These are phyloP conservation scores for Ensete glaucum DNA, from an alignment of 176 grass and related monocot genomes.

Conservation along the genomic window DNA sequence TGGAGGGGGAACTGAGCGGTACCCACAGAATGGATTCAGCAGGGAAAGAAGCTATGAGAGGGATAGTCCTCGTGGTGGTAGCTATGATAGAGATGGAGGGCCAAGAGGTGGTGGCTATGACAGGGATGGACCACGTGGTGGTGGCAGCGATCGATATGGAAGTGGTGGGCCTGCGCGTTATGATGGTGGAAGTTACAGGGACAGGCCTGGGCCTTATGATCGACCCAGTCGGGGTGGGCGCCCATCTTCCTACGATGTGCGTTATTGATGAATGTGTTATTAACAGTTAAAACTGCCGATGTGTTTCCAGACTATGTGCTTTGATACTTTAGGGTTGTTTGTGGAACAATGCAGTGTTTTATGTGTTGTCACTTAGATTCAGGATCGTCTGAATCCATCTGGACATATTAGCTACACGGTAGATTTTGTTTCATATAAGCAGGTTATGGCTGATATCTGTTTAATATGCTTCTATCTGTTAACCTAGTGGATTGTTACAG, in stretches of 20 bases:
- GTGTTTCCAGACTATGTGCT: neutral
- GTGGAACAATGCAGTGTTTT: neutral
- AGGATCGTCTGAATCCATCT: no score
- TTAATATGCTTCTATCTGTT: no score
- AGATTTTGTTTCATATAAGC: no score
- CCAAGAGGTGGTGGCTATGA: slow-evolving; percentile 30
- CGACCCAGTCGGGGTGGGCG: slow-evolving; percentile 54
- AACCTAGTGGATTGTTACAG: no score
- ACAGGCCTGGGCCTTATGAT: slow-evolving; percentile 49
- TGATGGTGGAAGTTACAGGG: slow-evolving; percentile 7
- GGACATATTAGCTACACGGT: no score
- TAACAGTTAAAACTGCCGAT: neutral
- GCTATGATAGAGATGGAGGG: slow-evolving; percentile 54
- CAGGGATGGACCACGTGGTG: slow-evolving; percentile 35
- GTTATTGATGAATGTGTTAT: slow-evolving; percentile 41
- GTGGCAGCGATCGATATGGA: slow-evolving; percentile 41
- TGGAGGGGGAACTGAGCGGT: slow-evolving; percentile 40
- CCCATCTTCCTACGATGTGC: slow-evolving; percentile 37
- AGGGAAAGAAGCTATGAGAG: slow-evolving; percentile 92
- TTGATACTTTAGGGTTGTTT: neutral
- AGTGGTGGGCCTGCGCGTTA: slow-evolving; percentile 30
- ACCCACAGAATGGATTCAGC: slow-evolving; percentile 52
- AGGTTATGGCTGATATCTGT: no score
- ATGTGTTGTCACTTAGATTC: no score
- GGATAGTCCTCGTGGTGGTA: slow-evolving; percentile 31